Evolutionary conservation across 441 rosid species (phyloP).

Genomic region (Breynia disticha): DNA sequence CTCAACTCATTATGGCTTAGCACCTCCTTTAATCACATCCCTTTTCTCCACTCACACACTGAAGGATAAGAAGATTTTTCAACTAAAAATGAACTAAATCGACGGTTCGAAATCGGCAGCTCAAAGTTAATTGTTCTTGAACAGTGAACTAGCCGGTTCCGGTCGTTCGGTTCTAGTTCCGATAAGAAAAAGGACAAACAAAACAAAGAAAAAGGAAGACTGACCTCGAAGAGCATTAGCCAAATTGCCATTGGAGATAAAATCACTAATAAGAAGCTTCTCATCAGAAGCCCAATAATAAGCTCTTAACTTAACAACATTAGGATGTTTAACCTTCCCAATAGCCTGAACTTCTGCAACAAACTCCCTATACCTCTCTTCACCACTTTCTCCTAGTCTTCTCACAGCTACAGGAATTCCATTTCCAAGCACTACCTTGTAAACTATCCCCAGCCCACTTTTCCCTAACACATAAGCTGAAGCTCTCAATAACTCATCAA

Average conservation of each 20-base stretch:
- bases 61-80: too few species aligned
- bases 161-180: too few species aligned
- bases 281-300: conserved; percentile 97
- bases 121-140: neutral
- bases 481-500: conserved; percentile 82
- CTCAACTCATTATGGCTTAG: too few species aligned
- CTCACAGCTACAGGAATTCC: conserved; percentile 92
- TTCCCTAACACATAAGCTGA: conserved; percentile 94
- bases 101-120: too few species aligned
- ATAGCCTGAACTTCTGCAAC: conserved; percentile 81
- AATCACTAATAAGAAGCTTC: conserved; percentile 84
- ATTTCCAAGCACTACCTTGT: conserved; percentile 89
- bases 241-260: conserved; percentile 78
- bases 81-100: too few species aligned
- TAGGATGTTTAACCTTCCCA: conserved; percentile 87
- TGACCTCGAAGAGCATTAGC: conserved; percentile 71
- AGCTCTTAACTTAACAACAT: conserved; percentile 74
- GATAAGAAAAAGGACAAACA: neutral
- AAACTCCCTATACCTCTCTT: conserved; percentile 79
- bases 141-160: too few species aligned
- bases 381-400: conserved; percentile 85
- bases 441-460: conserved; percentile 90
- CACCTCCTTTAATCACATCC: neutral
- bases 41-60: too few species aligned
- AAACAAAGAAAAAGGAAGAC: neutral